These are phyloP conservation scores for Salix udensis DNA, from an alignment of 345 rosid genomes.

Conservation along the genomic window DNA sequence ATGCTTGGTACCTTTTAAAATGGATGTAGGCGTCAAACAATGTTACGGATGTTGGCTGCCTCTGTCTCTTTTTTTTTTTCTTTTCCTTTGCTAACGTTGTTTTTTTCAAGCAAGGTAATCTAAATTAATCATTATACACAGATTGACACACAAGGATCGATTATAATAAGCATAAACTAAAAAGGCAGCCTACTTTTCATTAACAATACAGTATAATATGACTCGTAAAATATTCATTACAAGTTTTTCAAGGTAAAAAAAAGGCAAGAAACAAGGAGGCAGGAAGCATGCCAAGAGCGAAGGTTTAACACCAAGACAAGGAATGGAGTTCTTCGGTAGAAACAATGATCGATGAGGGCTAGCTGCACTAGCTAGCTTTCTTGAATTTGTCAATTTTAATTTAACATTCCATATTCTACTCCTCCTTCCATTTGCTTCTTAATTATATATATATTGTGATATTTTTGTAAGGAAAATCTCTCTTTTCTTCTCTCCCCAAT, in stretches of 20 bases:
- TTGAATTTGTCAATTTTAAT: background rate
- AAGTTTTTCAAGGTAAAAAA: conserved; percentile 27
- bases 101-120: background rate
- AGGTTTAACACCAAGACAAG: conserved; percentile 15
- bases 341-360: conserved; percentile 5
- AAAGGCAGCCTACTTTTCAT: background rate
- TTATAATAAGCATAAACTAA: background rate
- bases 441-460: background rate
- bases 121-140: background rate
- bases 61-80: background rate
- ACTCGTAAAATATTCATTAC: background rate
- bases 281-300: conserved; percentile 21
- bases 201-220: background rate
- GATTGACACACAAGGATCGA: background rate
- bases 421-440: background rate
- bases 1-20: background rate
- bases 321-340: conserved; percentile 18
- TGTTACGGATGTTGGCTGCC: background rate
- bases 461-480: conserved; percentile 18
- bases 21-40: background rate
- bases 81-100: background rate
- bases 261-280: conserved; percentile 29
- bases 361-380: conserved; percentile 4
- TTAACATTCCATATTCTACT: background rate
- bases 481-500: conserved; percentile 8